Conservation (phyloP, 192 early-diverging fungal genomes). For the Powellomyces hirtus region DNA sequence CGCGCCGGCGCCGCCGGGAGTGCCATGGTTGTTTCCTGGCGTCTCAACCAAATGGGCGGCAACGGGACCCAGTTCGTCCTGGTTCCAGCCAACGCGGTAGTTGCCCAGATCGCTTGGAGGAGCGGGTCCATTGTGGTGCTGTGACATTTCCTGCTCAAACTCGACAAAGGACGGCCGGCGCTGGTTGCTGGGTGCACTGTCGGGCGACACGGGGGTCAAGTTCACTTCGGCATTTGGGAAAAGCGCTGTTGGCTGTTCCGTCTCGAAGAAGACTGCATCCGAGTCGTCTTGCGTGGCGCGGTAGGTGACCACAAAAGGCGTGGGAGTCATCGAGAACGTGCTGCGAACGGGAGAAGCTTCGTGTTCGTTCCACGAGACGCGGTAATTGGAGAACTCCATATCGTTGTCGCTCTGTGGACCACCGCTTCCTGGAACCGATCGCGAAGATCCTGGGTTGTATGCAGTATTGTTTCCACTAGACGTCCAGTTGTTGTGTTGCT, state of each 20-base stretch:
- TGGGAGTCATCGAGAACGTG: not conserved
- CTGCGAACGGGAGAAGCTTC: slow-evolving; percentile 17
- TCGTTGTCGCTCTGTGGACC: not conserved
- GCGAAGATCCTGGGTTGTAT: not conserved
- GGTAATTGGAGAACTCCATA: slow-evolving; percentile 30
- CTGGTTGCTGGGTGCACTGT: not conserved
- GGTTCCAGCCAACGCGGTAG: slow-evolving; percentile 30
- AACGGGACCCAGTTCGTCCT: slow-evolving; percentile 2
- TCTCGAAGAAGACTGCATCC: not conserved
- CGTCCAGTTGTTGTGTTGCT: slow-evolving; percentile 11
- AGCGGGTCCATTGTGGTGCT: not conserved
- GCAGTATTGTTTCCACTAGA: not conserved
- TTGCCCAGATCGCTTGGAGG: slow-evolving; percentile 17
- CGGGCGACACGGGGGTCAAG: not conserved
- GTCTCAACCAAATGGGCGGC: not conserved
- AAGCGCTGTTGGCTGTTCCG: not conserved
- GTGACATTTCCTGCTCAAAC: slow-evolving; percentile 16
- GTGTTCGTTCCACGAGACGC: slow-evolving; percentile 28
- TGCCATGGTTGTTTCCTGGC: not conserved
- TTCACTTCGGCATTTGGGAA: not conserved
- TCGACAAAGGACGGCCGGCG: slow-evolving; percentile 1
- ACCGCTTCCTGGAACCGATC: not conserved
- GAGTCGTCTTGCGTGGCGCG: not conserved
- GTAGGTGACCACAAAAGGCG: slow-evolving; percentile 6
- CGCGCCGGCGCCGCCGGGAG: not conserved